Evolutionary conservation across 2,329 filamentous ascomycete species (phyloP).

Genomic region (Penicillium crustosum): DNA sequence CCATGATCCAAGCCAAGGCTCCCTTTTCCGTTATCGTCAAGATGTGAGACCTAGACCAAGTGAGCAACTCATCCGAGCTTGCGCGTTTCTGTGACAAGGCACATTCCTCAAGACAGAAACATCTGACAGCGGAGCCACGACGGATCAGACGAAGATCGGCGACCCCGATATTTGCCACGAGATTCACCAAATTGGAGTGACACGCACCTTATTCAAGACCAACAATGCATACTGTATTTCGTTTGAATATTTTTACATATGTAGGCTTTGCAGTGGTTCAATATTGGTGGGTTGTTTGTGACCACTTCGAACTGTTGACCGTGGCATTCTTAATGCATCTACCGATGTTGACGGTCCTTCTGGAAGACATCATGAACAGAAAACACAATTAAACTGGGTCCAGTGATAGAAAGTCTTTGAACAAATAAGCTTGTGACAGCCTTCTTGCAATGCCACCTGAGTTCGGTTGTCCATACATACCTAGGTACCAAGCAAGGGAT

Average conservation of each 20-base stretch:
- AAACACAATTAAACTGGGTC: background rate
- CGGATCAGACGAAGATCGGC: conserved; percentile 22
- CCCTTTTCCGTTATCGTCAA: conserved; percentile 8
- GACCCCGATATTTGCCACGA: conserved; percentile 8
- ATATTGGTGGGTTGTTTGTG: background rate
- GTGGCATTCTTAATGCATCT: background rate
- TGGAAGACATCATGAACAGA: background rate
- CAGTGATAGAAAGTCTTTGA: background rate
- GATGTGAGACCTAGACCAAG: background rate
- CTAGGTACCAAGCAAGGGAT: conserved; percentile 14
- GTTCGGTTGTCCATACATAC: conserved; percentile 7
- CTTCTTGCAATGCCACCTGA: background rate
- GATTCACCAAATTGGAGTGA: background rate
- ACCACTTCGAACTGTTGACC: background rate
- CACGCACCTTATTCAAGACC: background rate
- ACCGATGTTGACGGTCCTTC: background rate
- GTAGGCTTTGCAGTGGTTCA: background rate
- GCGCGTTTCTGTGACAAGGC: conserved; percentile 10
- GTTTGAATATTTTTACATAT: background rate
- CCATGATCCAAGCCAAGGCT: background rate
- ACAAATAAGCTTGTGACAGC: background rate
- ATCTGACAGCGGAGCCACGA: conserved; percentile 16
- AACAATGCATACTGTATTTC: background rate
- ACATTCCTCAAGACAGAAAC: conserved; percentile 18
- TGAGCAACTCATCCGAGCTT: conserved; percentile 2